These are phyloP conservation scores for Oenanthe javanica DNA, from an alignment of 140 eudicot genomes.

Conservation along the genomic window DNA sequence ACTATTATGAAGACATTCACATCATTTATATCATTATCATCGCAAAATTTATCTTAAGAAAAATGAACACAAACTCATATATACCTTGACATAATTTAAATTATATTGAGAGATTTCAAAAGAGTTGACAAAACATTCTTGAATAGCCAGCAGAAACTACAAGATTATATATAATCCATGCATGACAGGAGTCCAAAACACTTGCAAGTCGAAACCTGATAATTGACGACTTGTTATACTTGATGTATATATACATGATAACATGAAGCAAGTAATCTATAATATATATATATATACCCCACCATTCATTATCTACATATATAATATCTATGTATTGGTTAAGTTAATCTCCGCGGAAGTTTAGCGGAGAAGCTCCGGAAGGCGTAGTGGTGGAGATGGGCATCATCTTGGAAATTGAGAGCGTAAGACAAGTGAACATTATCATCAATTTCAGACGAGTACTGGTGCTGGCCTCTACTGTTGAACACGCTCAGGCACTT, in stretches of 20 bases:
- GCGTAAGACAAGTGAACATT: not conserved
- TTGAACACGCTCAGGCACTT: not conserved
- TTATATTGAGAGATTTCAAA: not conserved
- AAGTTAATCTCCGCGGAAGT: not conserved
- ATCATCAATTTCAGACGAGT: not conserved
- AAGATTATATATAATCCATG: not conserved
- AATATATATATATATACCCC: no score
- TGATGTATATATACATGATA: no score
- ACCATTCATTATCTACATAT: no score
- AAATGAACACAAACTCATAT: no score
- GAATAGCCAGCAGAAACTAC: no score
- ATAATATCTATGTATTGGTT: no score
- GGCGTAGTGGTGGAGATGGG: not conserved
- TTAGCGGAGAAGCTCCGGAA: not conserved
- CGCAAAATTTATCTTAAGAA: no score
- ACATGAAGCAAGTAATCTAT: no score
- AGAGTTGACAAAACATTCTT: not conserved
- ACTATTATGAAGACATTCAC: no score
- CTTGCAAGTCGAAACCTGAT: no score
- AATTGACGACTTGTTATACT: no score
- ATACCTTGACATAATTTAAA: not conserved
- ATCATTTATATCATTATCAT: no score
- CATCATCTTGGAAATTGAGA: not conserved
- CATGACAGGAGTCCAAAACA: not conserved
- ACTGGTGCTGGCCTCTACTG: not conserved